Conservation (phyloP, 2,329 filamentous ascomycete genomes). For the Metarhizium sp. region DNA sequence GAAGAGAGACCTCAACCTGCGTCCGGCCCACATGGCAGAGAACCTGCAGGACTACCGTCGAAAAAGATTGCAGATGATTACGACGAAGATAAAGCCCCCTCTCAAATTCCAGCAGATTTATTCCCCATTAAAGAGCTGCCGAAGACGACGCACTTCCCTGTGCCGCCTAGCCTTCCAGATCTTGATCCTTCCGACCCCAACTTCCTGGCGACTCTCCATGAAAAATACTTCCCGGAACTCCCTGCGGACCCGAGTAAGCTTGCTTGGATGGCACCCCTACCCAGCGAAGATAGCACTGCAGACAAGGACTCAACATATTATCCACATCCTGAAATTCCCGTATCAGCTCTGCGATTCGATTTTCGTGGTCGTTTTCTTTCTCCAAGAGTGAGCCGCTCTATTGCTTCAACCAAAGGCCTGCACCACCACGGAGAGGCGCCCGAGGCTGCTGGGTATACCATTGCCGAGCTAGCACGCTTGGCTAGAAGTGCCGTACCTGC, state of each 20-base stretch:
- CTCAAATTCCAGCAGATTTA: slow-evolving; percentile 31
- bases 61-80: slow-evolving; percentile 23
- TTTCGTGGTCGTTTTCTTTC: slow-evolving; percentile 75
- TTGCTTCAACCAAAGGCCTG: slow-evolving; percentile 70
- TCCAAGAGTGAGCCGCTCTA: slow-evolving; percentile 60
- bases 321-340: slow-evolving; percentile 62
- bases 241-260: slow-evolving; percentile 77
- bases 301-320: slow-evolving; percentile 73
- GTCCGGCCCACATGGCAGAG: neutral
- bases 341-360: slow-evolving; percentile 78
- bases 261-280: slow-evolving; percentile 78
- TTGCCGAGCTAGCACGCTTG: slow-evolving; percentile 74
- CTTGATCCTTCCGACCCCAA: slow-evolving; percentile 76
- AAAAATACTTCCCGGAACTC: slow-evolving; percentile 87
- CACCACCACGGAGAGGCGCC: slow-evolving; percentile 93
- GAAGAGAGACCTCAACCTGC: neutral
- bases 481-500: slow-evolving; percentile 74
- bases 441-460: slow-evolving; percentile 88
- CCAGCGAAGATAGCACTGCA: slow-evolving; percentile 52
- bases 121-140: slow-evolving; percentile 31
- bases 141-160: slow-evolving; percentile 52
- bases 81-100: slow-evolving; percentile 33
- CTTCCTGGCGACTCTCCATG: slow-evolving; percentile 76
- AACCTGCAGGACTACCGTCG: neutral
- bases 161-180: slow-evolving; percentile 47